Evolutionary conservation across 164 flowering plant genomes (phyloP).

Genomic region (Dillenia turbinata): DNA sequence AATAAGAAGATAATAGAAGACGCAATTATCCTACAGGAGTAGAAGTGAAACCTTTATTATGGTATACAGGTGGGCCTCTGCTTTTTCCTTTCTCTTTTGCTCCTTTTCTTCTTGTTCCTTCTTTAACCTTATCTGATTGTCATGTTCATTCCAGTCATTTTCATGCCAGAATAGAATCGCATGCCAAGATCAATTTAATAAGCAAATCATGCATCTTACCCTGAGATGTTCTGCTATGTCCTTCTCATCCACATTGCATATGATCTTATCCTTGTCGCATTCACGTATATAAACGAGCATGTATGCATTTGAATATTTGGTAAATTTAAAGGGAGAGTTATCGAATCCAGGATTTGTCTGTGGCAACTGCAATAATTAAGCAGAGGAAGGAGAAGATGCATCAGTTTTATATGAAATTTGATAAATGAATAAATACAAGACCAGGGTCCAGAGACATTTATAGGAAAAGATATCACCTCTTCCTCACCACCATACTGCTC

Average conservation of each 20-base stretch:
- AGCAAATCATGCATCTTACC: slow-evolving; percentile 24
- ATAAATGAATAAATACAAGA: background rate
- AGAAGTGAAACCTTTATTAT: slow-evolving; percentile 32
- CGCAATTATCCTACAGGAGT: background rate
- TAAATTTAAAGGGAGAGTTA: slow-evolving; percentile 49
- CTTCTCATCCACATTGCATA: slow-evolving; percentile 62
- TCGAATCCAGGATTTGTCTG: slow-evolving; percentile 54
- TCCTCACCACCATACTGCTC: slow-evolving; percentile 95
- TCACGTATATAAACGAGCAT: slow-evolving; percentile 76
- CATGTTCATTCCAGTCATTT: no score
- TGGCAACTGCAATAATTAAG: slow-evolving; percentile 31
- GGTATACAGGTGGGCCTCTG: slow-evolving; percentile 41
- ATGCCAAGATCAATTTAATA: background rate
- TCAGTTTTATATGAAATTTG: background rate
- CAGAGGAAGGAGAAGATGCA: background rate
- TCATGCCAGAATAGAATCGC: background rate
- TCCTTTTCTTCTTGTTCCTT: slow-evolving; percentile 61
- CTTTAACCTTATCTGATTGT: slow-evolving; percentile 36
- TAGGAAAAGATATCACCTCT: slow-evolving; percentile 41
- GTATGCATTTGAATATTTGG: slow-evolving; percentile 57
- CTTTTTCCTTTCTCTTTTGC: slow-evolving; percentile 71
- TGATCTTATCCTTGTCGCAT: slow-evolving; percentile 83
- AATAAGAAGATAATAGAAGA: background rate
- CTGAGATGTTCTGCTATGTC: slow-evolving; percentile 55
- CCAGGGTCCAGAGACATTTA: background rate